These are phyloP conservation scores for Auriculariales sp. DNA, from an alignment of 768 basidiomycete species.

Conservation along the genomic window DNA sequence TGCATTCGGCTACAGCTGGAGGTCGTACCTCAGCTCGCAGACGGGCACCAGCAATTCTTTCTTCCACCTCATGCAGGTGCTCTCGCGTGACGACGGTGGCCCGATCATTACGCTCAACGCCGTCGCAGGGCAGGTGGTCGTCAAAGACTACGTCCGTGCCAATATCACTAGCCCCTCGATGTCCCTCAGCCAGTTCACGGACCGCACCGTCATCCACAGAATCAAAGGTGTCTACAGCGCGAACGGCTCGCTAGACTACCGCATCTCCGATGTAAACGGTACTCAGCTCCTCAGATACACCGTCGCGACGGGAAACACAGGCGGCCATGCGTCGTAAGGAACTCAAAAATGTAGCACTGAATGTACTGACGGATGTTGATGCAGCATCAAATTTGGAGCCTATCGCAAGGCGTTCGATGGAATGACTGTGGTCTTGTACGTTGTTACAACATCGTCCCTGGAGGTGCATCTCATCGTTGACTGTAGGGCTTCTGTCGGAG, in stretches of 20 bases:
- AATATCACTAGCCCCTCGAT: not conserved
- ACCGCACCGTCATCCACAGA: not conserved
- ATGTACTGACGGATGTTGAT: not conserved
- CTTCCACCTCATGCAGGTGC: not conserved
- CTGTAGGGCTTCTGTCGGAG: too few relatives aligned
- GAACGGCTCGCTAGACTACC: not conserved
- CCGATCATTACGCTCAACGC: conserved; percentile 7
- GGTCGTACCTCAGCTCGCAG: conserved; percentile 10
- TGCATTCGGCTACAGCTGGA: conserved; percentile 11
- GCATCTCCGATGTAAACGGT: not conserved
- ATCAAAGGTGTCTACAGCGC: not conserved
- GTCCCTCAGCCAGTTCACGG: not conserved
- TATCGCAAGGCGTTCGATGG: not conserved
- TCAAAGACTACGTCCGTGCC: not conserved
- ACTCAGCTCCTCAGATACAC: not conserved
- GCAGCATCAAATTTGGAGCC: not conserved
- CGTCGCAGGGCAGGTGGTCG: not conserved
- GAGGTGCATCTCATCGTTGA: too few relatives aligned
- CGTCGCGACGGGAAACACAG: not conserved
- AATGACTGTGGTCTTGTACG: not conserved
- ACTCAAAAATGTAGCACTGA: not conserved
- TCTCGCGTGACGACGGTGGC: conserved; percentile 3
- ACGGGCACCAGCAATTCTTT: conserved; percentile 1
- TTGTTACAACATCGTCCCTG: too few relatives aligned
- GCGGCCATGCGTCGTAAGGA: not conserved